A percentile compares a stretch with the other conserved stretches of the same genome.
Conservation (phyloP, 2,329 filamentous ascomycete species). For the Nectriaceae sp. region DNA sequence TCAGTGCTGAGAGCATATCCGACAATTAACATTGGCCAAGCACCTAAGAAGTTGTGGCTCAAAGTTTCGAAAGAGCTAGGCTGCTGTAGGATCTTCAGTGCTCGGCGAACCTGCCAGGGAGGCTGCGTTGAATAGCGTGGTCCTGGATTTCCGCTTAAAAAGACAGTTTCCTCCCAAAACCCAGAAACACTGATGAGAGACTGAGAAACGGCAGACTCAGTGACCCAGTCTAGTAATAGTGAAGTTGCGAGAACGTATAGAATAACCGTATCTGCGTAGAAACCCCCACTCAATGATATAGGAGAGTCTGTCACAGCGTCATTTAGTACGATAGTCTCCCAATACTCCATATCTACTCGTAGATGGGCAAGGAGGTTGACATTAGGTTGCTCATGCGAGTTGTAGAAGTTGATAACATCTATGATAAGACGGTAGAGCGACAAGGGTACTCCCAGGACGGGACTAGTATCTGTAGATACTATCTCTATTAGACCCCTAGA, state of each 20-base stretch:
- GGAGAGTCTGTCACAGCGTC: not conserved
- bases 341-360: not conserved
- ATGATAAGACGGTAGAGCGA: constrained; percentile 4
- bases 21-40: constrained; percentile 14
- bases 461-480: not conserved
- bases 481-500: not conserved
- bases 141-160: not conserved
- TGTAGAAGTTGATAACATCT: constrained; percentile 5
- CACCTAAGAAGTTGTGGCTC: constrained; percentile 8
- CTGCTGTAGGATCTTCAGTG: constrained; percentile 3
- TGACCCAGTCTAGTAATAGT: constrained; percentile 6
- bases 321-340: constrained; percentile 2
- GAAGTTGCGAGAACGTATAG: constrained; percentile 7
- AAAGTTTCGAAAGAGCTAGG: constrained; percentile 7
- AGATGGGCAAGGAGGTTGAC: not conserved
- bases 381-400: not conserved
- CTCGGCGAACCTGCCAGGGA: not conserved
- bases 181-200: too few species aligned
- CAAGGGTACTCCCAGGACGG: constrained; percentile 1
- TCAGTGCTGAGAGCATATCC: constrained; percentile 9
- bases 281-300: not conserved
- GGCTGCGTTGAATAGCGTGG: not conserved
- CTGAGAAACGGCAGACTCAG: not conserved
- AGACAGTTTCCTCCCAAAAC: not conserved
- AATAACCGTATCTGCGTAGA: not conserved